A percentile compares a stretch with the other conserved stretches of the same genome.
Conservation (phyloP, 1,139 yeast genomes). For the Suhomyces choctaworum region DNA sequence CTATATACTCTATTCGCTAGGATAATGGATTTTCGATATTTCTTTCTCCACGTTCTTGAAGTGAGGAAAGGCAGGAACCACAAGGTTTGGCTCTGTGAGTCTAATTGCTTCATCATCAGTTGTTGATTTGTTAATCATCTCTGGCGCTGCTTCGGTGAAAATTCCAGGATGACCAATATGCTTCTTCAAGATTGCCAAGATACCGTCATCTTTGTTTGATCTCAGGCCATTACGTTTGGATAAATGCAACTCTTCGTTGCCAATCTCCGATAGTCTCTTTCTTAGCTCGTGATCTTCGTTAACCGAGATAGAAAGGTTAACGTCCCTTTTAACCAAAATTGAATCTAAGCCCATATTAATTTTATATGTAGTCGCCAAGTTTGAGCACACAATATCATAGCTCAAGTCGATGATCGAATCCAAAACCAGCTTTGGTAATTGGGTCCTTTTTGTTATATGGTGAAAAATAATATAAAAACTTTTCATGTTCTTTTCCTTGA, state of each 20-base stretch:
- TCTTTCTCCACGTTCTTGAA: constrained; percentile 66
- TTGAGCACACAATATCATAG: constrained; percentile 26
- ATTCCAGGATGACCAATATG: constrained; percentile 68
- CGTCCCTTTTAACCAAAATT: constrained; percentile 25
- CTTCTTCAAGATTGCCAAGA: constrained; percentile 37
- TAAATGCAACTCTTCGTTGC: constrained; percentile 17
- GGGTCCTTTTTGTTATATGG: constrained; percentile 42
- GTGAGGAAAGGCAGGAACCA: constrained; percentile 50
- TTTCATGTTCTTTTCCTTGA: constrained; percentile 38
- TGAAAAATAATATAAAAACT: constrained; percentile 46
- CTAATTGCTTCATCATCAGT: constrained; percentile 27
- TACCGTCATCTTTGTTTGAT: constrained; percentile 25
- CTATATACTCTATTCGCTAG: constrained; percentile 21
- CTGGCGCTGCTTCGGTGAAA: constrained; percentile 51
- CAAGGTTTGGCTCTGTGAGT: constrained; percentile 21
- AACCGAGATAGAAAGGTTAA: constrained; percentile 30
- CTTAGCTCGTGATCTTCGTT: constrained; percentile 27
- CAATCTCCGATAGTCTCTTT: constrained; percentile 25
- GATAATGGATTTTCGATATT: constrained; percentile 35
- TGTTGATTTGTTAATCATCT: constrained; percentile 49
- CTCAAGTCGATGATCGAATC: constrained; percentile 34
- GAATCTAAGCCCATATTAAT: constrained; percentile 18
- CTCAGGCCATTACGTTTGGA: constrained; percentile 8
- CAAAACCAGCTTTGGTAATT: constrained; percentile 48
- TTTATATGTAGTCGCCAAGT: constrained; percentile 20